These are phyloP conservation scores for Backusella macrospora DNA, from an alignment of 192 early-diverging fungal genomes.

Conservation along the genomic window DNA sequence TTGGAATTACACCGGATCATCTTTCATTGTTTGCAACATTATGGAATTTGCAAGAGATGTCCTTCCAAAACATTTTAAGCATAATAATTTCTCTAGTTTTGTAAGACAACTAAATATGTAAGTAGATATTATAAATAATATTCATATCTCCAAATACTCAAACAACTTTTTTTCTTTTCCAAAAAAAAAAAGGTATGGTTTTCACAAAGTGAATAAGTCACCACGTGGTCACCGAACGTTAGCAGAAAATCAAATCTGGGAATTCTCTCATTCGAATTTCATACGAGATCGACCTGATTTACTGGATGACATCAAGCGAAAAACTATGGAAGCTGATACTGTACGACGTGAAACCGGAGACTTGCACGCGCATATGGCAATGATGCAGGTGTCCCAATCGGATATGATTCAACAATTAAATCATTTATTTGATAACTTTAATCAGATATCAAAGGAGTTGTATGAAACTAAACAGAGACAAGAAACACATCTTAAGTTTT, in stretches of 20 bases:
- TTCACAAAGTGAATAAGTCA: conserved; percentile 93
- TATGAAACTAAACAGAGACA: conserved; percentile 74
- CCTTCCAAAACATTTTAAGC: conserved; percentile 91
- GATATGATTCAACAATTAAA: conserved; percentile 75
- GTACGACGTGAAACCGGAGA: conserved; percentile 76
- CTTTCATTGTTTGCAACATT: conserved; percentile 90
- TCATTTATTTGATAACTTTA: conserved; percentile 73
- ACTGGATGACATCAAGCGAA: conserved; percentile 91
- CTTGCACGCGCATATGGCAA: conserved; percentile 74
- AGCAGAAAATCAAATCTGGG: conserved; percentile 92
- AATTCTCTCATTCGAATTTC: conserved; percentile 87
- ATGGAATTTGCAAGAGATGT: conserved; percentile 90
- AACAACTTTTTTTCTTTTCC: not conserved
- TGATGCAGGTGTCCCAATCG: conserved; percentile 79
- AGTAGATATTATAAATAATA: conserved; percentile 1
- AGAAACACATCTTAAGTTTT: conserved; percentile 60
- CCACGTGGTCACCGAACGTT: conserved; percentile 83
- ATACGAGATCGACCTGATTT: conserved; percentile 75
- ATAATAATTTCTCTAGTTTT: conserved; percentile 91
- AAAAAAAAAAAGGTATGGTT: conserved; percentile 62
- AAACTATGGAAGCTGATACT: conserved; percentile 84
- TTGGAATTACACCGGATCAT: conserved; percentile 87
- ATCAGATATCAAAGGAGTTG: conserved; percentile 75
- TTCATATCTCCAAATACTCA: not conserved
- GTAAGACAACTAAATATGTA: conserved; percentile 88